These are phyloP conservation scores for Perkinsela sp. DNA, from an alignment of 208 protist genomes.

Conservation along the genomic window DNA sequence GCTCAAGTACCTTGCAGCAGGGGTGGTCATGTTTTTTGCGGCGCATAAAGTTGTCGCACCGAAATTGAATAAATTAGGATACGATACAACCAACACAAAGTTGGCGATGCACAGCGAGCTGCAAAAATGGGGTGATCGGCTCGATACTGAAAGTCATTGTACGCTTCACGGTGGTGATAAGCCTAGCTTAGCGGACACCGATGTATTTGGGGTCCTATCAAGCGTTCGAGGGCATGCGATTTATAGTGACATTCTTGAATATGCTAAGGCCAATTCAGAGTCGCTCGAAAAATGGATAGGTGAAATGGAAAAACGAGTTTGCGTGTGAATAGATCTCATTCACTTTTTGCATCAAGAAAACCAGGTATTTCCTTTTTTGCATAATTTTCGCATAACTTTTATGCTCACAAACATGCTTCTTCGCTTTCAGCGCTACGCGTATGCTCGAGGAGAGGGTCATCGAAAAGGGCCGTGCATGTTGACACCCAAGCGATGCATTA, in stretches of 20 bases:
- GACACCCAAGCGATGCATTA: no score
- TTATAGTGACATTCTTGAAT: slow-evolving; percentile 4
- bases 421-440: no score
- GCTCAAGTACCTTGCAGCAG: slow-evolving; percentile 4
- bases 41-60: slow-evolving; percentile 3
- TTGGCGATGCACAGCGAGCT: slow-evolving; percentile 3
- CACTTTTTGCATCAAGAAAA: neutral
- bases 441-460: no score
- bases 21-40: slow-evolving; percentile 4
- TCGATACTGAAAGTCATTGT: neutral
- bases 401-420: no score
- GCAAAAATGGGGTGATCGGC: slow-evolving; percentile 3
- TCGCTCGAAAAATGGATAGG: neutral
- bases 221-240: slow-evolving; percentile 4
- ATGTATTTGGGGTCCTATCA: slow-evolving; percentile 6
- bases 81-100: slow-evolving; percentile 1
- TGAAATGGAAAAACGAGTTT: neutral
- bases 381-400: no score
- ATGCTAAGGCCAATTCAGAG: neutral
- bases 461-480: no score
- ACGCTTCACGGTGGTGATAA: slow-evolving; percentile 4
- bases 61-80: slow-evolving; percentile 6
- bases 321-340: neutral
- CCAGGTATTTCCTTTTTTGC: no score
- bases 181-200: slow-evolving; percentile 4